Evolutionary conservation across 2,329 filamentous ascomycete species (phyloP).

Genomic region (Aschersonia sp.): DNA sequence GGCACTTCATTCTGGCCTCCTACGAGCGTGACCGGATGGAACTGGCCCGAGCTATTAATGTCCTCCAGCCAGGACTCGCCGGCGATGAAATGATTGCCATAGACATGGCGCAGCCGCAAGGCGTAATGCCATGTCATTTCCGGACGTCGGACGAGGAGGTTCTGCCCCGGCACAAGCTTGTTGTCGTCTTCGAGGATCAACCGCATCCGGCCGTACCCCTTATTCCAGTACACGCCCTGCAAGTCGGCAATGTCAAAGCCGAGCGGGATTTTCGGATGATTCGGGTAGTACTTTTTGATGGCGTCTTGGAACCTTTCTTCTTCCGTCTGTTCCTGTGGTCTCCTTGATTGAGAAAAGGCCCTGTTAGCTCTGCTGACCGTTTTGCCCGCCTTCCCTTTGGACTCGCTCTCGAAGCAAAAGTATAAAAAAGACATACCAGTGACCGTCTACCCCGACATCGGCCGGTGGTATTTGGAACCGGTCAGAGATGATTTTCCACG

Average conservation of each 20-base stretch:
- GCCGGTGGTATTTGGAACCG: conserved; percentile 9
- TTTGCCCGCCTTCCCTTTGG: not conserved
- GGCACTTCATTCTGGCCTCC: not conserved
- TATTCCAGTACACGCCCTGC: conserved; percentile 28
- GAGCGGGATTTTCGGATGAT: conserved; percentile 17
- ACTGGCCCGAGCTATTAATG: not conserved
- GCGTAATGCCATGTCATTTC: conserved; percentile 6
- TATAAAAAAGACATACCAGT: not conserved
- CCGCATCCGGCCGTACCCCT: conserved; percentile 20
- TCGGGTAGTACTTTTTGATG: conserved; percentile 21
- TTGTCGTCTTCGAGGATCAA: conserved; percentile 7
- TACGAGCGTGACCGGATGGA: not conserved
- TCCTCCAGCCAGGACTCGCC: not conserved
- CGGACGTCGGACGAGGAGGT: not conserved
- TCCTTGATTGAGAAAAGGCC: conserved; percentile 4
- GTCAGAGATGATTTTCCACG: conserved; percentile 16
- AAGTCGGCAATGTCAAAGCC: conserved; percentile 19
- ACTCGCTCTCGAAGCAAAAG: not conserved
- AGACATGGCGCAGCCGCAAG: conserved; percentile 12
- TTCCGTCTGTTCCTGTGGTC: not conserved
- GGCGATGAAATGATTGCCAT: conserved; percentile 12
- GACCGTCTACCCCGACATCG: conserved; percentile 4
- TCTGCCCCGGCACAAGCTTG: not conserved
- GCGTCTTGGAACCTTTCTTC: conserved; percentile 14
- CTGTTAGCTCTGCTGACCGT: not conserved